Evolutionary conservation across 139 green algal species (phyloP), one percentile per base, ranked within the genome.

Genomic region (Auxenochlorella protothecoides): DNA sequence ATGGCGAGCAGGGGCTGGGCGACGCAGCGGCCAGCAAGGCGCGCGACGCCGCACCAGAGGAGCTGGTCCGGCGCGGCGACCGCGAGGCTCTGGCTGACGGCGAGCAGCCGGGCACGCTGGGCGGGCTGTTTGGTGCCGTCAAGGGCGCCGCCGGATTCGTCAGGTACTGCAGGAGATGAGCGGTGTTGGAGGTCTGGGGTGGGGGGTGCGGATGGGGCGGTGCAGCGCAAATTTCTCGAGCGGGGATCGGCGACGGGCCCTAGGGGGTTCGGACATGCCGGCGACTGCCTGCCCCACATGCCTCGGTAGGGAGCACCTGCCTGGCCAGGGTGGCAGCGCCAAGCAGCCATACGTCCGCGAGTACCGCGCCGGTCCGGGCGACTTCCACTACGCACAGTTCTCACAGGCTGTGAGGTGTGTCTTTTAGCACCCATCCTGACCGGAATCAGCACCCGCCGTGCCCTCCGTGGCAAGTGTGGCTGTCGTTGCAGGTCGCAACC

Each of bases 311-410:
- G 61, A 4, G 7, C 10, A 5, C 13, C 7, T 2, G 56, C 6
- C 5, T 44, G 7, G 57, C 44, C 51, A 12, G 70, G 14, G 69
- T 64, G 55, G 56, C 5, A 16, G n/a, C 7, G 14, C 9, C n/a
- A 55, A 52, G 53, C 68, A 55, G 5, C 70, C 27, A 44, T 44
- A 44, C 27, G 27, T 44, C 27, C 27, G 68, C 63, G 70, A 74
- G 70, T 74, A 59, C 10, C 10, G 53, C 9, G 70, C 70, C 13
- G 61, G 68, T n/a, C 70, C 70, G 0, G 70, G 70, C 9, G 70
- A 68, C 70, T 27, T 74, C 53, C 70, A 74, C 61, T 62, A 61
- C 3, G 70, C 62, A 9, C 70, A 74, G 62, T 14, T 74, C 11
- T 55, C 70, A 5, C 61, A 74, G 54, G 70, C 70, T 0, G 63